These are phyloP conservation scores for Testicularia cyperi DNA, from an alignment of 1,284 basidiomycete genomes.

Conservation along the genomic window DNA sequence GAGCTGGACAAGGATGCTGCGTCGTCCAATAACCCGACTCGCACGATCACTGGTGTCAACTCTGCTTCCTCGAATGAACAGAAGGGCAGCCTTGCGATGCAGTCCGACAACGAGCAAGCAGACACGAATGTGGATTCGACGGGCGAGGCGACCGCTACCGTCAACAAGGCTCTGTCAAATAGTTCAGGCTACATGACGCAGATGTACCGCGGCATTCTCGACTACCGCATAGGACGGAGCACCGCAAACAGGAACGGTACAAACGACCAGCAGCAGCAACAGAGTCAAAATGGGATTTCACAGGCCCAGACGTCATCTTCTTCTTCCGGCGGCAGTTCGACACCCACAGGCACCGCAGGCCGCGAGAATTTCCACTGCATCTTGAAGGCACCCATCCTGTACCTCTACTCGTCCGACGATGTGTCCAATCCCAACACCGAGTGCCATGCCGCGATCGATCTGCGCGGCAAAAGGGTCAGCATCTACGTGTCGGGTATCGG, in stretches of 20 bases:
- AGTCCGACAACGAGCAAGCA: conserved; percentile 13
- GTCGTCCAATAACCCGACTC: background rate
- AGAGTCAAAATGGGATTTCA: too few species aligned
- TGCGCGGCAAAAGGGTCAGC: conserved; percentile 53
- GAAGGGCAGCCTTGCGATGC: conserved; percentile 4
- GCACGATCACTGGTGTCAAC: too few species aligned
- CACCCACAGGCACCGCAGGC: conserved; percentile 15
- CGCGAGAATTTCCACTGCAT: conserved; percentile 50
- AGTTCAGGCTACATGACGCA: conserved; percentile 46
- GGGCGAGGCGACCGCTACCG: background rate
- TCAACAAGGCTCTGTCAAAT: background rate
- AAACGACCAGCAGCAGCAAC: conserved; percentile 2
- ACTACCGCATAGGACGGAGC: conserved; percentile 41
- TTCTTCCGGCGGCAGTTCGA: conserved; percentile 5
- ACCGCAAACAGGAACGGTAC: conserved; percentile 7
- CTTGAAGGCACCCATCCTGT: conserved; percentile 55
- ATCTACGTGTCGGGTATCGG: conserved; percentile 48
- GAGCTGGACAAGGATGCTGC: conserved; percentile 24
- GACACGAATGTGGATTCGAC: conserved; percentile 3
- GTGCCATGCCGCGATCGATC: conserved; percentile 54
- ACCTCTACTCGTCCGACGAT: conserved; percentile 55
- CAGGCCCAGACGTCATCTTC: background rate
- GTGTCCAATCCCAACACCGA: conserved; percentile 43
- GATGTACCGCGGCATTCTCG: conserved; percentile 51
- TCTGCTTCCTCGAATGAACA: too few species aligned